Conservation (phyloP, 2,329 filamentous ascomycete species). For the Cercospora sp. region DNA sequence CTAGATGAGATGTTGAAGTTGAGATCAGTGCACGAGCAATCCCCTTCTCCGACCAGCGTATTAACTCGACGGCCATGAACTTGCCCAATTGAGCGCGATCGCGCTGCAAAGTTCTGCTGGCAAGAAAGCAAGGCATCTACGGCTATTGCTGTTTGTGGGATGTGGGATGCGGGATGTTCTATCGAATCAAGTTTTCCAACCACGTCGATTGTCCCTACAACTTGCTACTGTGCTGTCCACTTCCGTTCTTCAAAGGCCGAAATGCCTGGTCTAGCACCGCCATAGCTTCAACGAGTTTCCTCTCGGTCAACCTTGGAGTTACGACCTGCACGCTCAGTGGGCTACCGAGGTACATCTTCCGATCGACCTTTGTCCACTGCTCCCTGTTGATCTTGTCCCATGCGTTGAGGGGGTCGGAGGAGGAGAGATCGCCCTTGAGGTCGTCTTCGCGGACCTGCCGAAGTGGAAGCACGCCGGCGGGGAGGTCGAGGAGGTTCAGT, state of each 20-base stretch:
- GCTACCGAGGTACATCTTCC: slow-evolving; percentile 56
- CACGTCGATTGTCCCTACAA: background rate
- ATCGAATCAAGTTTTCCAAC: too few species aligned
- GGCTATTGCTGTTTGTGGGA: background rate
- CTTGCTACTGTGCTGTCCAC: background rate
- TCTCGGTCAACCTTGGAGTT: slow-evolving; percentile 56
- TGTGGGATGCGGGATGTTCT: background rate
- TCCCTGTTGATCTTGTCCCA: slow-evolving; percentile 63
- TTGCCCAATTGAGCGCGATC: too few species aligned
- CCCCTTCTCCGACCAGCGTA: too few species aligned
- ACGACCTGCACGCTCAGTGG: slow-evolving; percentile 60
- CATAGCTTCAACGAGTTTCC: slow-evolving; percentile 56
- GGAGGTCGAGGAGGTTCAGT: slow-evolving; percentile 64
- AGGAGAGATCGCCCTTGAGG: slow-evolving; percentile 50
- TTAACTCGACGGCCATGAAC: too few species aligned
- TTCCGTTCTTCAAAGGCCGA: slow-evolving; percentile 10
- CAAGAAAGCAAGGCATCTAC: background rate
- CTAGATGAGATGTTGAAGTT: too few species aligned
- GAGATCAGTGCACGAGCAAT: too few species aligned
- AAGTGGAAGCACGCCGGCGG: slow-evolving; percentile 59
- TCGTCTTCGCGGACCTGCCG: slow-evolving; percentile 52
- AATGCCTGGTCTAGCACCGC: slow-evolving; percentile 52
- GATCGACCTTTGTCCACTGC: slow-evolving; percentile 57
- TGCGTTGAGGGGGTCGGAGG: slow-evolving; percentile 46
- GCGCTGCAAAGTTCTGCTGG: background rate